Base-by-base conservation (phyloP, 1,139 yeast species). In the Hanseniaspora uvarum region DNA sequence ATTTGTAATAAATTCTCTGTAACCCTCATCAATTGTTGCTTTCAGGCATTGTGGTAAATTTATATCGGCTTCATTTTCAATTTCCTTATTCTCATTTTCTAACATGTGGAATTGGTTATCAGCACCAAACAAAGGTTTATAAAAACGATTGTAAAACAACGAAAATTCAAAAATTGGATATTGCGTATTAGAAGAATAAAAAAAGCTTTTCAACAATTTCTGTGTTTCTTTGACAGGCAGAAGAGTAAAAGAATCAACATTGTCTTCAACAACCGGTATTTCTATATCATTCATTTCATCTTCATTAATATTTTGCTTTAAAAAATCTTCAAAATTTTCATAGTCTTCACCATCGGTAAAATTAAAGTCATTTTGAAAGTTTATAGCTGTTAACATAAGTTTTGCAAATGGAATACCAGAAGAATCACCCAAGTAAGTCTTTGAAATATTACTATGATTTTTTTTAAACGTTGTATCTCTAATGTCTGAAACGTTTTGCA, bases 141-240 rank as follows among this genome's bases (percentile, higher is more conserved):
- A 88, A 63, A 80, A 81, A 45, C 73, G 71, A 52, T 70, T 70
- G 45, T 88, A 65, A 62, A 87, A 87, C 58, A 77, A 79, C 61
- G 86, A 95, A 38, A 95, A 75, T 64, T 88, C 96, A 52, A 88
- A 67, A 5, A 87, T 74, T 0, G 96, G 96, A 39, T 85, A 64
- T 65, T 86, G 95, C 3, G 94, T 72, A 63, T 87, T 87, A 18
- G 92, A 78, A 61, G 84, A 92, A 23, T 86, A 78, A 63, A 88
- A 88, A 65, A 76, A 87, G 2, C 79, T 72, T 50, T 78, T 75
- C n/a, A 87, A 63, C 53, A 85, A 75, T 54, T 74, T 74, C 60
- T 83, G 79, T 0, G 96, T 95, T 19, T 80, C 77, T 23, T 71
- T 69, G 61, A 85, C 85, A 0, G 86, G 77, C 0, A 96, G 96